Evolutionary conservation across 1,284 basidiomycete genomes (phyloP), one percentile per base, ranked within the genome.

Genomic region (Moesziomyces antarcticus): DNA sequence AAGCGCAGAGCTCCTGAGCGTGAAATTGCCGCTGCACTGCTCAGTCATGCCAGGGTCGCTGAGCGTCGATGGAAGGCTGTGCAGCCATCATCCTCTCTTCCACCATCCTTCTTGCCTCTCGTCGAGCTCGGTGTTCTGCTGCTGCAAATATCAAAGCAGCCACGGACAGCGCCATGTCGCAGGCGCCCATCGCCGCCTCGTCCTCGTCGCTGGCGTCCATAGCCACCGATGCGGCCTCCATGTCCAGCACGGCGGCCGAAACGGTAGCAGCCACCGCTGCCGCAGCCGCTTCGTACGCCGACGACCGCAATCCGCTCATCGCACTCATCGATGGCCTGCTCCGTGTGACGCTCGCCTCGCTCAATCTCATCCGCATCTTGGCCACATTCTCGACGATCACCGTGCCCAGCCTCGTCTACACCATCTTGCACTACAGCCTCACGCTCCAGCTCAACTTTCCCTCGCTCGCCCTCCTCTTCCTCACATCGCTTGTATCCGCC

Each of bases 381-480:
- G 74, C 80, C 30, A 69, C 70, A 18, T 81, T 83, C 59, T 55
- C 47, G 27, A 77, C 81, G 42, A 74, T 83, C 49, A 83, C 81
- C 5, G 51, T 83, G n/a, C 82, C 82, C 5, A 74, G 73, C 21
- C 43, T 68, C 33, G 59, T 82, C 51, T 82, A 82, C 71, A 56
- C 65, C 43, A 53, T 82, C 40, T 54, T 83, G 6, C 80, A 81
- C 50, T 82, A 82, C 64, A 80, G 76, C 54, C 71, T 84, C 40
- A 84, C 81, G 2, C 73, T 84, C 5, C 80, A 80, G 65, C 78
- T 84, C 69, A 81, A 77, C 51, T 83, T 84, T 25, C 78, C 81
- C 1, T 72, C 77, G 0, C 72, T 84, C 3, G 69, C 75, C 11
- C 61, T 82, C 5, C 73, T 82, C 50, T 73, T 78, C 54, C 30